phyloP scores from a whole-genome alignment of 495 filamentous ascomycete species.

The Pseudomonodictys pantanalensis region DNA sequence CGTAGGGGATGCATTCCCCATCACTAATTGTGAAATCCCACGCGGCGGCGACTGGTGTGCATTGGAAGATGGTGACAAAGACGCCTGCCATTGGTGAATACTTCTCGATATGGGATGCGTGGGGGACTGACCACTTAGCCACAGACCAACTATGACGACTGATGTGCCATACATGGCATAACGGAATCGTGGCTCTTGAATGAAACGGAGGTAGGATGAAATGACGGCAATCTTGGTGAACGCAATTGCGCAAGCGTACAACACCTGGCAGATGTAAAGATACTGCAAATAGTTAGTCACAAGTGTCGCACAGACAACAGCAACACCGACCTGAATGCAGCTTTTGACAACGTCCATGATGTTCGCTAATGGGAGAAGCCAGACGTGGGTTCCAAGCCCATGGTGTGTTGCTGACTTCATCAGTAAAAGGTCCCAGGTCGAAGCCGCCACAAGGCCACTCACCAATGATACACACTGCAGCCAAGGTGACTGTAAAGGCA shows the following conservation, averaged over 20 bases:
- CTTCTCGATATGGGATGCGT: not conserved
- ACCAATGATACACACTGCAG: conserved; percentile 24
- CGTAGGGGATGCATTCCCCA: conserved; percentile 16
- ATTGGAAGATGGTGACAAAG: conserved; percentile 30
- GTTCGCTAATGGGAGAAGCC: conserved; percentile 6
- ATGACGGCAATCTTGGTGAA: conserved; percentile 31
- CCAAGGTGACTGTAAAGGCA: conserved; percentile 19
- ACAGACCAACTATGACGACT: conserved; percentile 20
- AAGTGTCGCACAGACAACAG: not conserved
- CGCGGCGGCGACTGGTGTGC: conserved; percentile 18
- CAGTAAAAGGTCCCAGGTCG: not conserved
- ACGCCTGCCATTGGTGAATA: conserved; percentile 7
- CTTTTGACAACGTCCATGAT: conserved; percentile 9
- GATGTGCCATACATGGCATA: conserved; percentile 16
- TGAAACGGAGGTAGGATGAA: conserved; percentile 23
- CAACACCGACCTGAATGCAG: conserved; percentile 23
- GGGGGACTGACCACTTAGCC: conserved; percentile 11
- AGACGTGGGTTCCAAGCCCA: conserved; percentile 27
- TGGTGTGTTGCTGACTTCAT: conserved; percentile 15
- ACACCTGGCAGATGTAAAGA: conserved; percentile 23
- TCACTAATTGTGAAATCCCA: conserved; percentile 23
- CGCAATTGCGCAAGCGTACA: conserved; percentile 30
- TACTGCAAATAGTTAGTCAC: conserved; percentile 9
- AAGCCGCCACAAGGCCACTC: not conserved
- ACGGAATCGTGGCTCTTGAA: conserved; percentile 20